Evolutionary conservation across 257 asterid genomes (phyloP).

Genomic region (Solanum chilense): DNA sequence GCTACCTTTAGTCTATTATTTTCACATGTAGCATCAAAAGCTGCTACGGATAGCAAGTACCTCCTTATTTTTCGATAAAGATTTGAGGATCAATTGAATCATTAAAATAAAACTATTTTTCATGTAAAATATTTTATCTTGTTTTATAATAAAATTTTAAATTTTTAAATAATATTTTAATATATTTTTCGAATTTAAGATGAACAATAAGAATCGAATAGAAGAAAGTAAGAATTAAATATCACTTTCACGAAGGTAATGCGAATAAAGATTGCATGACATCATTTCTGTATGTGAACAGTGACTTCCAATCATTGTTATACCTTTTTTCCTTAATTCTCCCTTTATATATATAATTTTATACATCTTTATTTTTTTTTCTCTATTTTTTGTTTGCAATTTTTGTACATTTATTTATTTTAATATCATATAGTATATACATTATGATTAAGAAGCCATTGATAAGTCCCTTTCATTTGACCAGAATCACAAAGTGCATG

Average conservation of each 20-base stretch:
- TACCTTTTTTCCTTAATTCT: background rate
- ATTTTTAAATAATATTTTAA: too few relatives aligned
- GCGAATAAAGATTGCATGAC: constrained; percentile 6
- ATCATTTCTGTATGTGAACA: constrained; percentile 14
- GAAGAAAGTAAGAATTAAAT: background rate
- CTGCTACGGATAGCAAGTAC: background rate
- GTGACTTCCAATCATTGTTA: constrained; percentile 16
- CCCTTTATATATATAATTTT: background rate
- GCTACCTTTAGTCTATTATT: background rate
- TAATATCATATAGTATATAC: background rate
- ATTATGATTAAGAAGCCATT: background rate
- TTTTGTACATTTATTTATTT: background rate
- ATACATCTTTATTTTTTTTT: background rate
- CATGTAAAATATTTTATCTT: too few relatives aligned
- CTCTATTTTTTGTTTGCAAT: background rate
- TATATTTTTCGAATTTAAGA: too few relatives aligned
- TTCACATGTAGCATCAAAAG: background rate
- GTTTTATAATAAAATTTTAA: too few relatives aligned
- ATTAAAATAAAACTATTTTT: too few relatives aligned
- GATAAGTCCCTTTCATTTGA: background rate
- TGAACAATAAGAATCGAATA: too few relatives aligned
- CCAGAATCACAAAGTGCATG: background rate
- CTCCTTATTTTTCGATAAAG: background rate
- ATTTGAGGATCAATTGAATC: background rate
- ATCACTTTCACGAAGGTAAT: constrained; percentile 5